These are phyloP conservation scores for Xylaria sp. DNA, from an alignment of 2,329 filamentous ascomycete species.

Conservation along the genomic window DNA sequence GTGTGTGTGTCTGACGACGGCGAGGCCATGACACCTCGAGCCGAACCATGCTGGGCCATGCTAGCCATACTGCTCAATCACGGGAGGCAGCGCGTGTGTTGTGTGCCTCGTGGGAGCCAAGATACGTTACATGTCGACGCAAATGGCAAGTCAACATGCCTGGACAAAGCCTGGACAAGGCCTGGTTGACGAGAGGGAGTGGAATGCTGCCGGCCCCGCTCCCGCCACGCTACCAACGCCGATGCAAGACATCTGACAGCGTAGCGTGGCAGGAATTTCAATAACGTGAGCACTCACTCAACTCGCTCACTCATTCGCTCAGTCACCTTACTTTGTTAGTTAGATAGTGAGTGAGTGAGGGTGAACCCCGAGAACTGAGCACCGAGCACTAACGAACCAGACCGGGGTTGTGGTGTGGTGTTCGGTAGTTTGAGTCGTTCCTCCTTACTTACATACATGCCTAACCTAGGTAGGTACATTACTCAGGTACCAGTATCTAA, in stretches of 20 bases:
- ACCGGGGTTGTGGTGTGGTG: too few species aligned
- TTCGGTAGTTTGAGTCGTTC: too few species aligned
- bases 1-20: background rate
- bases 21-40: background rate
- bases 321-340: too few species aligned
- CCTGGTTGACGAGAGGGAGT: conserved; percentile 1
- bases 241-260: conserved; percentile 25
- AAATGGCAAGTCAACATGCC: conserved; percentile 32
- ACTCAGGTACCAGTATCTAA: background rate
- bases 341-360: too few species aligned
- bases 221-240: conserved; percentile 22
- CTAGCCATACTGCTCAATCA: background rate
- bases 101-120: conserved; percentile 34
- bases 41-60: background rate
- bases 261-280: conserved; percentile 9
- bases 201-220: conserved; percentile 12
- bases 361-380: too few species aligned
- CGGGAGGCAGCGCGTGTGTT: conserved; percentile 4
- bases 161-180: background rate
- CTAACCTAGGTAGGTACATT: too few species aligned
- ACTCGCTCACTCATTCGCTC: background rate
- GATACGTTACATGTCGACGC: conserved; percentile 36
- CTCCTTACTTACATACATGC: too few species aligned
- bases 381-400: too few species aligned
- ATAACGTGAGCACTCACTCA: background rate